Conservation (phyloP, 176 grass and related monocot species). For the Oryza glumipatula region DNA sequence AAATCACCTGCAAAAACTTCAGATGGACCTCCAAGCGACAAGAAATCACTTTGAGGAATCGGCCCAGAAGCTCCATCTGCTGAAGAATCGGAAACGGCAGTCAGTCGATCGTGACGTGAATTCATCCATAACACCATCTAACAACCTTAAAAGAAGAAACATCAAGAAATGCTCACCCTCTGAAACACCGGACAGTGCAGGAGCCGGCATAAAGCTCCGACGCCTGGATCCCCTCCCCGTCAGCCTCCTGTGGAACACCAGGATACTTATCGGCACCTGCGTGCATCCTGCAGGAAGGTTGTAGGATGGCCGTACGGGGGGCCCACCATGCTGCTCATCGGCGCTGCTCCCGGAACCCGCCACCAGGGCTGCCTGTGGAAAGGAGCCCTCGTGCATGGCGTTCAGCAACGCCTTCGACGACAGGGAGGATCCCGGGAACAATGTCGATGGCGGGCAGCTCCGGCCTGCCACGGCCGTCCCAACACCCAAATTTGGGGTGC, state of each 20-base stretch:
- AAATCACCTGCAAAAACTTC: slow-evolving; percentile 8
- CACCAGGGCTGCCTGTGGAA: neutral
- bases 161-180: slow-evolving; percentile 37
- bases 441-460: neutral
- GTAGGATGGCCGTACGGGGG: slow-evolving; percentile 27
- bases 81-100: neutral
- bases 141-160: slow-evolving; percentile 26
- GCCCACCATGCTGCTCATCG: slow-evolving; percentile 24
- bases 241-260: slow-evolving; percentile 46
- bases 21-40: slow-evolving; percentile 40
- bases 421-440: slow-evolving; percentile 24
- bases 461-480: neutral
- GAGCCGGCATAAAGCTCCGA: neutral
- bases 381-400: slow-evolving; percentile 16
- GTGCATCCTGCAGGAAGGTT: slow-evolving; percentile 44
- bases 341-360: neutral
- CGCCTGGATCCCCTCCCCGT: slow-evolving; percentile 19
- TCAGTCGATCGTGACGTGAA: slow-evolving; percentile 24
- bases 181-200: slow-evolving; percentile 33
- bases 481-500: neutral
- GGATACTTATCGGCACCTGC: slow-evolving; percentile 52
- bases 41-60: slow-evolving; percentile 38
- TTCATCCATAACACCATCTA: slow-evolving; percentile 12
- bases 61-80: slow-evolving; percentile 29
- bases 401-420: neutral